phyloP scores from a whole-genome alignment of 495 filamentous ascomycete species.

The Pyrenopolyporus hunteri region DNA sequence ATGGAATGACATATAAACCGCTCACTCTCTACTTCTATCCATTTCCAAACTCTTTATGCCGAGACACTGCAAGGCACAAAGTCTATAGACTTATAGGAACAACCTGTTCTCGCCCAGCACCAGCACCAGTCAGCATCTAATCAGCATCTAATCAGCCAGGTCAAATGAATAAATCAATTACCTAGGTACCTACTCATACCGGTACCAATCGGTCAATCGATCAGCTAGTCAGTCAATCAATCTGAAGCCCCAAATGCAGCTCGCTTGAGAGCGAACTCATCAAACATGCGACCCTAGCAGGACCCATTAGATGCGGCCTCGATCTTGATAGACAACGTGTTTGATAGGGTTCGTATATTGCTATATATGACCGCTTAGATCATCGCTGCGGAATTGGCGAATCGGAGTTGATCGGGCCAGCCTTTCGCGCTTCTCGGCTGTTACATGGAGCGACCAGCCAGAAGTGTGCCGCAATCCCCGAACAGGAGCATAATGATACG shows the following conservation, averaged over 20 bases:
- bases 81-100: neutral
- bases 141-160: conserved; percentile 2
- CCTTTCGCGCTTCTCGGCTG: conserved; percentile 10
- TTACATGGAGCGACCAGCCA: conserved; percentile 9
- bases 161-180: too few species aligned
- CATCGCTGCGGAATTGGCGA: conserved; percentile 26
- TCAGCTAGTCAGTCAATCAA: conserved; percentile 14
- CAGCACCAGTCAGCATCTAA: neutral
- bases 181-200: too few species aligned
- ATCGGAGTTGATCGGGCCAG: conserved; percentile 31
- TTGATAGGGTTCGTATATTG: conserved; percentile 8
- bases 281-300: conserved; percentile 4
- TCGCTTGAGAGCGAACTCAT: conserved; percentile 16
- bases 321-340: conserved; percentile 35
- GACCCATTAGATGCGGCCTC: conserved; percentile 22
- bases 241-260: conserved; percentile 21
- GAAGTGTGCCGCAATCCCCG: conserved; percentile 5
- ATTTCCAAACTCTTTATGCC: conserved; percentile 4
- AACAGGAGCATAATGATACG: conserved; percentile 13
- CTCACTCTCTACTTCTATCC: conserved; percentile 6
- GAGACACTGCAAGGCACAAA: neutral
- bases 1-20: conserved; percentile 14
- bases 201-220: too few species aligned
- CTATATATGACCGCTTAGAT: conserved; percentile 19
- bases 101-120: neutral